phyloP scores from a whole-genome alignment of 139 green algal genomes.

The Chlamydomonas sp. region DNA sequence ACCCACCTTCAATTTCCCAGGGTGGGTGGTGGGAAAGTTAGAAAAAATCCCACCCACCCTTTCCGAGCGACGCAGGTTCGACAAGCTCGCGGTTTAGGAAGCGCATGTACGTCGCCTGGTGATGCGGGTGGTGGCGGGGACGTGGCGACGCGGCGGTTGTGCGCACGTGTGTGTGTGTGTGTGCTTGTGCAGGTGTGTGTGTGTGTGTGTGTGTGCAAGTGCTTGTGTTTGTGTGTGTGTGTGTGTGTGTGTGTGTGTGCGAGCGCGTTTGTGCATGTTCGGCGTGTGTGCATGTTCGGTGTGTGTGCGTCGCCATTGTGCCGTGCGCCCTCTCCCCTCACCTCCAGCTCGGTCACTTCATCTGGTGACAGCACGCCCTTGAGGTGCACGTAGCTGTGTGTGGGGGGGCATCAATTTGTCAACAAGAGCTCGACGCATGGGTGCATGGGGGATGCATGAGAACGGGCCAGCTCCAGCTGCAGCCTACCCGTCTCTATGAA shows the following conservation, averaged over 20 bases:
- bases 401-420: neutral
- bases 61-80: neutral
- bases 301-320: no score
- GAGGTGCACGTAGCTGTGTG: conserved; percentile 6
- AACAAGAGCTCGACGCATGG: neutral
- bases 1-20: neutral
- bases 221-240: no score
- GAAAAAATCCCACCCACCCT: neutral
- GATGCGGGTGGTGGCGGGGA: no score
- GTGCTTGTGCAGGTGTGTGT: no score
- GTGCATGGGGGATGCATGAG: neutral
- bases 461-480: neutral
- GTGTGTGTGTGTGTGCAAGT: no score
- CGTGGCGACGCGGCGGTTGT: no score
- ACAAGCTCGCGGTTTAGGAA: conserved; percentile 2
- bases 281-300: no score
- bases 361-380: conserved; percentile 2
- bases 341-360: neutral
- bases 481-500: neutral
- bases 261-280: no score
- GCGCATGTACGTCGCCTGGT: conserved; percentile 6
- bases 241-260: no score
- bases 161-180: no score
- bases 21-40: neutral
- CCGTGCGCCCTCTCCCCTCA: no score